Percentiles rank a stretch among this genome's conserved stretches.
Conservation (phyloP, 2,329 filamentous ascomycete genomes). For the Penicillium sp. region DNA sequence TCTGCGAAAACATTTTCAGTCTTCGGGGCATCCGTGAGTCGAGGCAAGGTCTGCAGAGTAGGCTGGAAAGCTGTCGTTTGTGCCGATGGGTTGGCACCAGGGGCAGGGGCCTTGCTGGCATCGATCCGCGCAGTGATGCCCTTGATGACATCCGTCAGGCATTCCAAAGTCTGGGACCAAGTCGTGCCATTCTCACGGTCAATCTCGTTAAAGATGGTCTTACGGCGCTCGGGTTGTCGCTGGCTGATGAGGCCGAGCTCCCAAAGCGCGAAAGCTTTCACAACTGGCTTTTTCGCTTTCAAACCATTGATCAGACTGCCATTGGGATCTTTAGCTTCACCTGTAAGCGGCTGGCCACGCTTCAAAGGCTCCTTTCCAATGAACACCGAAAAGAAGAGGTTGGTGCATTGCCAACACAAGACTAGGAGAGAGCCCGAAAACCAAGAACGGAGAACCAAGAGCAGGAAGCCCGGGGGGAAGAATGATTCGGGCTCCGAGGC, state of each 20-base stretch:
- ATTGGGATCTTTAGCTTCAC: slow-evolving; percentile 86
- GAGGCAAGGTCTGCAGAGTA: slow-evolving; percentile 50
- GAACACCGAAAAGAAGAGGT: slow-evolving; percentile 76
- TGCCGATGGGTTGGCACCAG: slow-evolving; percentile 30
- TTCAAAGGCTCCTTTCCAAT: slow-evolving; percentile 80
- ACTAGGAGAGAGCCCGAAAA: slow-evolving; percentile 67
- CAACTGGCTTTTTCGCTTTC: slow-evolving; percentile 76
- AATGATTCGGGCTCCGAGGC: slow-evolving; percentile 59
- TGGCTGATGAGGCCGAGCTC: slow-evolving; percentile 80
- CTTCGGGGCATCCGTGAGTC: slow-evolving; percentile 51
- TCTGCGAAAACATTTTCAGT: slow-evolving; percentile 50
- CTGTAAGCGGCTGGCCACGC: slow-evolving; percentile 78
- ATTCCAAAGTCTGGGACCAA: slow-evolving; percentile 74
- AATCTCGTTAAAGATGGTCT: slow-evolving; percentile 82
- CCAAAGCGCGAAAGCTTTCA: slow-evolving; percentile 86
- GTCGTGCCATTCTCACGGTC: slow-evolving; percentile 77
- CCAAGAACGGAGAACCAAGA: slow-evolving; percentile 57
- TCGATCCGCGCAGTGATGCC: slow-evolving; percentile 68
- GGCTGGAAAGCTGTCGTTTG: slow-evolving; percentile 46
- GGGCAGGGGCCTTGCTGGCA: slow-evolving; percentile 53
- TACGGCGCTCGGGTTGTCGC: slow-evolving; percentile 71
- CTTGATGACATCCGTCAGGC: slow-evolving; percentile 70
- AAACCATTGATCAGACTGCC: slow-evolving; percentile 83
- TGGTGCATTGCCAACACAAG: slow-evolving; percentile 74
- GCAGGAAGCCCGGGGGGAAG: slow-evolving; percentile 58